Evolutionary conservation across 768 basidiomycete species (phyloP).

Genomic region (Russula ochroleuca): DNA sequence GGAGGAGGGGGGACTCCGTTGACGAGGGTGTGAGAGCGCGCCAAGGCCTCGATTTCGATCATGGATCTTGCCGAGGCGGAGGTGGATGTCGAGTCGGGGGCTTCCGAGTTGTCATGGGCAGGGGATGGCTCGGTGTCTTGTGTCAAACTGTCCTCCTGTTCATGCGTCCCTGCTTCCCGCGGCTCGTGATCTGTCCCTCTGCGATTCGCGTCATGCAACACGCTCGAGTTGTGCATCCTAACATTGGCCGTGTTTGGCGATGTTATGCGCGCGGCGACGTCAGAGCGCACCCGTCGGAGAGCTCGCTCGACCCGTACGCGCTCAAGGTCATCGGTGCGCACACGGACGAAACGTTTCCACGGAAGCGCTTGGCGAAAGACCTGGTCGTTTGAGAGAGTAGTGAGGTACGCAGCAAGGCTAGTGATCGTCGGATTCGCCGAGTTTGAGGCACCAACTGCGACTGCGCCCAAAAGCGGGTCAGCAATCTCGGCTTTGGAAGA

Average conservation of each 20-base stretch:
- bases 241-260: slow-evolving; percentile 30
- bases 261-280: slow-evolving; percentile 68
- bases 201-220: slow-evolving; percentile 11
- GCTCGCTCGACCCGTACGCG: slow-evolving; percentile 83
- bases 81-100: slow-evolving; percentile 14
- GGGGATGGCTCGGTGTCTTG: not conserved
- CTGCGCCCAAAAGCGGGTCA: slow-evolving; percentile 51
- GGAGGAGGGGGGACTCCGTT: not conserved
- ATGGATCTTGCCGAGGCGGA: slow-evolving; percentile 25
- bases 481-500: slow-evolving; percentile 53
- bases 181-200: slow-evolving; percentile 16
- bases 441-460: slow-evolving; percentile 29
- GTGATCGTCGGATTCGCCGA: slow-evolving; percentile 40
- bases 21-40: slow-evolving; percentile 4
- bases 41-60: slow-evolving; percentile 21
- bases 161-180: slow-evolving; percentile 9
- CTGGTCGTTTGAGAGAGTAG: slow-evolving; percentile 65
- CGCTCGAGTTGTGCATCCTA: slow-evolving; percentile 23
- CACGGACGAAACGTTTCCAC: slow-evolving; percentile 84
- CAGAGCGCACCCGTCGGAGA: slow-evolving; percentile 82
- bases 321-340: slow-evolving; percentile 83
- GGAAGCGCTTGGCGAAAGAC: slow-evolving; percentile 57
- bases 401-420: slow-evolving; percentile 74
- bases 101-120: slow-evolving; percentile 22
- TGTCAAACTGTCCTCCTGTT: slow-evolving; percentile 15